These are phyloP conservation scores for Blastobotrys elegans DNA, from an alignment of 1,139 yeast genomes.

Conservation along the genomic window DNA sequence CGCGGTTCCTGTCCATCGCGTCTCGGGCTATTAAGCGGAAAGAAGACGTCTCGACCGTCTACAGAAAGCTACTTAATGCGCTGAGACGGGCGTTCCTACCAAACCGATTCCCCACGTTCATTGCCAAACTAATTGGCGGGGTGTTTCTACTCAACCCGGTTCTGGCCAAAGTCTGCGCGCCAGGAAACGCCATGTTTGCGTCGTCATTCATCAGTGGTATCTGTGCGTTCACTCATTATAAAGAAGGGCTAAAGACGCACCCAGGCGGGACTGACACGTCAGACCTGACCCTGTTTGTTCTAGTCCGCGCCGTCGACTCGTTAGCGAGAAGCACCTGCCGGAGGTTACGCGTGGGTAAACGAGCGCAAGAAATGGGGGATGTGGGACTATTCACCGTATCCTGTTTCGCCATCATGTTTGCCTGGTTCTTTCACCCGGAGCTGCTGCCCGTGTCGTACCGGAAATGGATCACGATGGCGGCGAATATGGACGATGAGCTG, in stretches of 20 bases:
- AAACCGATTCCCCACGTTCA: conserved; percentile 36
- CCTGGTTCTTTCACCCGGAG: conserved; percentile 40
- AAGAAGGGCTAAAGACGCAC: conserved; percentile 14
- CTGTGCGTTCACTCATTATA: conserved; percentile 17
- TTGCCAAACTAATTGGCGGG: conserved; percentile 29
- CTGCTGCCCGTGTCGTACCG: conserved; percentile 38
- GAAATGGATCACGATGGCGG: conserved; percentile 42
- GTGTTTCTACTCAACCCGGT: conserved; percentile 38
- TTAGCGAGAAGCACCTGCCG: conserved; percentile 19
- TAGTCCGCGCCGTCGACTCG: conserved; percentile 26
- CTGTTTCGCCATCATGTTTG: conserved; percentile 36
- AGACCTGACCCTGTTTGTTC: conserved; percentile 25
- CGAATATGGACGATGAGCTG: conserved; percentile 39
- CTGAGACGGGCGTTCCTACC: conserved; percentile 31
- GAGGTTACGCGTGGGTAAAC: conserved; percentile 10
- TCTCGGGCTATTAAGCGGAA: conserved; percentile 24
- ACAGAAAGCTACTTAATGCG: conserved; percentile 19
- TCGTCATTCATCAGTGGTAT: conserved; percentile 20
- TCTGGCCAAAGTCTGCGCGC: conserved; percentile 10
- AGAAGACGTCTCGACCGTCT: conserved; percentile 16
- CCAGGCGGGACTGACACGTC: conserved; percentile 20
- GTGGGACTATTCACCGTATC: conserved; percentile 25
- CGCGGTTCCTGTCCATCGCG: conserved; percentile 31
- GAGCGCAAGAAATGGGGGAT: conserved; percentile 27
- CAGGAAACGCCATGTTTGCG: conserved; percentile 2